Evolutionary conservation across 495 filamentous ascomycete species (phyloP).

Genomic region (Penicillium pulvis): DNA sequence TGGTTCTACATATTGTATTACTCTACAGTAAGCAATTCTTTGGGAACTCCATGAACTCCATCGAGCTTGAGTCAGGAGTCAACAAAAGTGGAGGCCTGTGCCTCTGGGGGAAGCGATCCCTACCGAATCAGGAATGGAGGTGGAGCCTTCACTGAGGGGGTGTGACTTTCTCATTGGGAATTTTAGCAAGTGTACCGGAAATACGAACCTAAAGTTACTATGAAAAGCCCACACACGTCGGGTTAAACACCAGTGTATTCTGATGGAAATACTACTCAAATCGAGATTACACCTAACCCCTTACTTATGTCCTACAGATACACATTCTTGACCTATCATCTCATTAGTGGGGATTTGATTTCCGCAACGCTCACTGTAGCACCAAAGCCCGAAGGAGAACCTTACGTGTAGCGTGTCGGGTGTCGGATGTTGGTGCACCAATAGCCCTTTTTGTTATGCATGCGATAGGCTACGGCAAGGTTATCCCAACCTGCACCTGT

Average conservation of each 20-base stretch:
- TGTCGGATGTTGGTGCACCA: constrained; percentile 10
- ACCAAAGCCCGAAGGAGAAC: constrained; percentile 2
- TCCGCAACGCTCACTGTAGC: constrained; percentile 5
- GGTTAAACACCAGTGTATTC: too few relatives aligned
- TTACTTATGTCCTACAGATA: neutral
- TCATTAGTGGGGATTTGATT: neutral
- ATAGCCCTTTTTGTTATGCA: constrained; percentile 17
- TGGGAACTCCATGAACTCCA: neutral
- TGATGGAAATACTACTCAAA: too few relatives aligned
- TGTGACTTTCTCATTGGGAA: constrained; percentile 4
- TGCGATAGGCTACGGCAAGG: constrained; percentile 17
- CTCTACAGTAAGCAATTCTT: too few relatives aligned
- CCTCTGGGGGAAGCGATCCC: constrained; percentile 26
- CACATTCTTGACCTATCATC: neutral
- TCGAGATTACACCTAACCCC: too few relatives aligned
- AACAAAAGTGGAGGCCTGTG: constrained; percentile 19
- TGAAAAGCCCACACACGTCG: neutral
- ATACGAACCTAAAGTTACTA: neutral
- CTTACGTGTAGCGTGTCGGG: constrained; percentile 15
- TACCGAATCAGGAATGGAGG: constrained; percentile 11
- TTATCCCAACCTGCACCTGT: constrained; percentile 21
- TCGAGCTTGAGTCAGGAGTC: constrained; percentile 20
- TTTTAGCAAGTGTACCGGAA: neutral
- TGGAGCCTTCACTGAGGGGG: constrained; percentile 15
- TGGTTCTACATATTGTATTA: too few relatives aligned